Evolutionary conservation across 2,329 filamentous ascomycete genomes (phyloP).

Genomic region (Diaporthe vaccinii): DNA sequence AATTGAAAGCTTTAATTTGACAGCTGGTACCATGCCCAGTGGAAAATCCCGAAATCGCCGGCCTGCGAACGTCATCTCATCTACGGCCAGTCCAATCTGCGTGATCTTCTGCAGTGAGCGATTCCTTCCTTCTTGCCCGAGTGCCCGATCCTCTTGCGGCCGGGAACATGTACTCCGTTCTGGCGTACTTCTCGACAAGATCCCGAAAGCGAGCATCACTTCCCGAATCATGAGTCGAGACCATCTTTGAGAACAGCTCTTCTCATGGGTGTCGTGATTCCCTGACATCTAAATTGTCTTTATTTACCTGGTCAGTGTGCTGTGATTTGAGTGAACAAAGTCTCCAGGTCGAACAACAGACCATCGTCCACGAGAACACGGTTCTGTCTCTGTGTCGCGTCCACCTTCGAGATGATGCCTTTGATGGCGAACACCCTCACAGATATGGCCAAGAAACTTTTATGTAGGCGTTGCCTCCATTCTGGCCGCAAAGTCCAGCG

Average conservation of each 20-base stretch:
- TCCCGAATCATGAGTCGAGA: background rate
- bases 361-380: background rate
- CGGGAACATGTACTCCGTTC: background rate
- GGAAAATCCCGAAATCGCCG: background rate
- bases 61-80: background rate
- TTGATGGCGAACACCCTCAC: background rate
- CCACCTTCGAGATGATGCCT: too few relatives aligned
- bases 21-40: background rate
- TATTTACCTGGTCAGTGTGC: background rate
- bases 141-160: background rate
- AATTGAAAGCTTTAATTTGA: background rate
- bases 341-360: background rate
- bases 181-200: background rate
- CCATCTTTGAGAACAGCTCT: background rate
- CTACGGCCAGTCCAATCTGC: background rate
- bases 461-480: slow-evolving; percentile 1
- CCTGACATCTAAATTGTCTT: background rate
- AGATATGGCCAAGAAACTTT: background rate
- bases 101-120: background rate
- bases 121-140: background rate
- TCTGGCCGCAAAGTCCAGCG: background rate
- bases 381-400: background rate
- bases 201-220: too few relatives aligned
- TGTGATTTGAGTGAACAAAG: background rate
- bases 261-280: background rate